Conservation (phyloP, 192 early-diverging fungal species). For the Coemansia furcata region DNA sequence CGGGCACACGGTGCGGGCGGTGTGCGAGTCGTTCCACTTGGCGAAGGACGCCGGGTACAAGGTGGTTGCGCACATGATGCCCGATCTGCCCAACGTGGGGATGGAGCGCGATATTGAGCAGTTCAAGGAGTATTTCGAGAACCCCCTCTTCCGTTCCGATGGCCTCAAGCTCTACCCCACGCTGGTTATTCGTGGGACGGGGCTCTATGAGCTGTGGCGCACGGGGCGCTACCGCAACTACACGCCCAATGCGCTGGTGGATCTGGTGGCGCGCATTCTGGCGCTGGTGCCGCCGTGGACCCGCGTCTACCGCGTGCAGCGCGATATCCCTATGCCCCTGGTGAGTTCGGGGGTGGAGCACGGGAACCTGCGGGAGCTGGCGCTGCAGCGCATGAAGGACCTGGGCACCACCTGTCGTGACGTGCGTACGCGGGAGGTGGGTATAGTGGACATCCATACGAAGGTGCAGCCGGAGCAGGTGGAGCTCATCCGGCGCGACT, state of each 20-base stretch:
- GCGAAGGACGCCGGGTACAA: constrained; percentile 99
- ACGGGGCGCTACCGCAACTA: constrained; percentile 98
- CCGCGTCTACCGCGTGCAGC: constrained; percentile 95
- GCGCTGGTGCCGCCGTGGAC: constrained; percentile 99
- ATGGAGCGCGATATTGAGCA: constrained; percentile 99
- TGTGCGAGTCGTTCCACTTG: constrained; percentile 96
- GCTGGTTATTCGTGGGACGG: constrained; percentile 97
- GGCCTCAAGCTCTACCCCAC: constrained; percentile 99
- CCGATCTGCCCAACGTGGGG: constrained; percentile 98
- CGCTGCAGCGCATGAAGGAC: constrained; percentile 94
- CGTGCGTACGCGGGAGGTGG: constrained; percentile 97
- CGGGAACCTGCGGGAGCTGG: constrained; percentile 94
- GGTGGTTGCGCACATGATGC: constrained; percentile 99
- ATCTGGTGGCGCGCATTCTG: constrained; percentile 91
- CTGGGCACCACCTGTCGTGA: constrained; percentile 95
- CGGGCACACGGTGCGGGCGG: constrained; percentile 97
- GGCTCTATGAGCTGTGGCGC: constrained; percentile 97
- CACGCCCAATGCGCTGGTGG: constrained; percentile 92
- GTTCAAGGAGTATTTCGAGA: constrained; percentile 98
- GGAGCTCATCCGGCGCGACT: constrained; percentile 96
- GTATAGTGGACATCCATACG: constrained; percentile 96
- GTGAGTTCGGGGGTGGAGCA: constrained; percentile 98
- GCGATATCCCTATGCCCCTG: constrained; percentile 99
- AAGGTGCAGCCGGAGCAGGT: constrained; percentile 93
- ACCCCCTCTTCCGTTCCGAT: constrained; percentile 97